phyloP scores from a whole-genome alignment of 2,329 filamentous ascomycete genomes.

The Calonectria naviculata region DNA sequence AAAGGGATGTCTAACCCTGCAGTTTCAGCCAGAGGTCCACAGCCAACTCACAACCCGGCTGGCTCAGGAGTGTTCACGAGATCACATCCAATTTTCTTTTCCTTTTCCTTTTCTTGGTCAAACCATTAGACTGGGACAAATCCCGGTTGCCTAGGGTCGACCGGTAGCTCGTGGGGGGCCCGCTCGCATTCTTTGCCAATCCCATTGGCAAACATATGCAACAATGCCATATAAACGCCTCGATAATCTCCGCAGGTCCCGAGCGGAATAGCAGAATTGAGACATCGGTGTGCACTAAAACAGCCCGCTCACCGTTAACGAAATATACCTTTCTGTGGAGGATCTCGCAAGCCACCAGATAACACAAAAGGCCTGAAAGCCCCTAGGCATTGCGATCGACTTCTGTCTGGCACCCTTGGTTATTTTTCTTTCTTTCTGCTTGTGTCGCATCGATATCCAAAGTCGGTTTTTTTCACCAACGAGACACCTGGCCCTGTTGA shows the following conservation, averaged over 20 bases:
- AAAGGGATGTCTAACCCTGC: constrained; percentile 5
- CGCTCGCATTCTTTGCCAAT: constrained; percentile 1
- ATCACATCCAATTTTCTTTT: constrained; percentile 16
- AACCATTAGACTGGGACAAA: constrained; percentile 21
- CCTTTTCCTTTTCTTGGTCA: constrained; percentile 11
- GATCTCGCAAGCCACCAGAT: constrained; percentile 25
- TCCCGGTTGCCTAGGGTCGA: constrained; percentile 19
- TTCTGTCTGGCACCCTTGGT: constrained; percentile 30
- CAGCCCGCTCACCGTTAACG: constrained; percentile 23
- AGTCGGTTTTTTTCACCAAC: constrained; percentile 14
- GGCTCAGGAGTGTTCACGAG: constrained; percentile 27
- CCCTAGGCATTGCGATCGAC: constrained; percentile 25
- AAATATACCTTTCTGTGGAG: constrained; percentile 19
- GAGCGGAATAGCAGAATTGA: constrained; percentile 21
- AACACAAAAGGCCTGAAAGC: constrained; percentile 35
- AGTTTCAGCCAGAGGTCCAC: constrained; percentile 14
- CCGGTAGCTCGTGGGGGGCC: constrained; percentile 12
- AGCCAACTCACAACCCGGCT: background rate
- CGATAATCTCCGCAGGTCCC: constrained; percentile 15
- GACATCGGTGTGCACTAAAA: constrained; percentile 40
- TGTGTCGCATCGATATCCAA: constrained; percentile 23
- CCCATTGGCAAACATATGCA: constrained; percentile 27
- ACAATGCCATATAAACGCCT: background rate
- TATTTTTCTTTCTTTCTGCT: constrained; percentile 24
- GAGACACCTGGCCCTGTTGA: background rate